Evolutionary conservation across 331 rosid species (phyloP).

Genomic region (Erythrophleum ivorense): DNA sequence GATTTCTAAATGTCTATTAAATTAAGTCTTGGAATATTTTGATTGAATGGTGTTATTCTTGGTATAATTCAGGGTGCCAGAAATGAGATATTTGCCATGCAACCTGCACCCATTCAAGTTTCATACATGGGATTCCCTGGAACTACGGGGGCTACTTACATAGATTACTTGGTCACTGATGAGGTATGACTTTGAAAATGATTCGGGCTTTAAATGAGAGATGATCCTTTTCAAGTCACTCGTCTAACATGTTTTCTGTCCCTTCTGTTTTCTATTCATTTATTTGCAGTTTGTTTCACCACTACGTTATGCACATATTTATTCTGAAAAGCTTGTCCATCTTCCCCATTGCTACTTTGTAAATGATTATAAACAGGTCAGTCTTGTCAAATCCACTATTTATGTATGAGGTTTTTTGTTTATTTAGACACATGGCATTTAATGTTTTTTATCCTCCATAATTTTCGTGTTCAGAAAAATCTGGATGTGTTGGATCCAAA

Average conservation of each 20-base stretch:
- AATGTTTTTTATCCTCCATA: not conserved
- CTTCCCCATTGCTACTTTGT: constrained; percentile 99
- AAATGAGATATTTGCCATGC: constrained; percentile 99
- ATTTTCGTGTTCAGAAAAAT: constrained; percentile 26
- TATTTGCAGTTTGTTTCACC: constrained; percentile 91
- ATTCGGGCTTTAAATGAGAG: not conserved
- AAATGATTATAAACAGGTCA: constrained; percentile 97
- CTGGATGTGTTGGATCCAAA: constrained; percentile 80
- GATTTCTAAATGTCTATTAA: not conserved
- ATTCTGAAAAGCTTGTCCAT: constrained; percentile 96
- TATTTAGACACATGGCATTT: not conserved
- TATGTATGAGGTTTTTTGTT: not conserved
- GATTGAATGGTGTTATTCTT: not conserved
- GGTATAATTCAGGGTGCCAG: constrained; percentile 81
- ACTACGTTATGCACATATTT: constrained; percentile 70
- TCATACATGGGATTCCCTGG: constrained; percentile 99
- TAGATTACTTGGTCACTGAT: constrained; percentile 92
- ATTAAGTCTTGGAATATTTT: not conserved
- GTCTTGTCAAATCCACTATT: constrained; percentile 20
- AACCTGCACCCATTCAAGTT: constrained; percentile 98
- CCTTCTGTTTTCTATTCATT: not conserved
- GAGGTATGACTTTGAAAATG: constrained; percentile 61
- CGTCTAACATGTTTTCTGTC: not conserved
- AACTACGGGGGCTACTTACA: constrained; percentile 92
- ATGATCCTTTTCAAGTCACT: not conserved